Conservation (phyloP, 106 monocot species). For the Phalaenopsis aphrodite region DNA sequence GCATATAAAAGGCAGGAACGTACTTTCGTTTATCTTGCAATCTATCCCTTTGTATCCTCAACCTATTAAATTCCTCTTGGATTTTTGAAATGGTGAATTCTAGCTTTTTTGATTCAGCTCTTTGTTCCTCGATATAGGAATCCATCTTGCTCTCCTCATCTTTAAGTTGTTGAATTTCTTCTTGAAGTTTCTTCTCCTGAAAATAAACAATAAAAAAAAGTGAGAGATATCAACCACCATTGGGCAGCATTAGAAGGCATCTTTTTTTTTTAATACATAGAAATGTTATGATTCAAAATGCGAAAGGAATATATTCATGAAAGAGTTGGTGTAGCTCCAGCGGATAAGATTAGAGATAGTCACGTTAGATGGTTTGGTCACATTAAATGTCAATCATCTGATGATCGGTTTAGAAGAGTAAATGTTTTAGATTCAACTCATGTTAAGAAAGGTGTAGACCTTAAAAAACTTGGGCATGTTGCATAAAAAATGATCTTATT, state of each 20-base stretch:
- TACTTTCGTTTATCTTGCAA: constrained; percentile 94
- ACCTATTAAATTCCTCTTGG: constrained; percentile 51
- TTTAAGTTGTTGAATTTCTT: constrained; percentile 80
- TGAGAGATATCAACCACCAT: background rate
- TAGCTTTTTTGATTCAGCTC: constrained; percentile 39
- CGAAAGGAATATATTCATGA: too few species aligned
- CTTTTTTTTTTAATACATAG: too few species aligned
- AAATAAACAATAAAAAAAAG: background rate
- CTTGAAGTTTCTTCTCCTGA: constrained; percentile 70
- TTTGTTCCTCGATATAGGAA: constrained; percentile 44
- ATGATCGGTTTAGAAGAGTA: too few species aligned
- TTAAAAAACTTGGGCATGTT: too few species aligned
- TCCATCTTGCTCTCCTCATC: constrained; percentile 50
- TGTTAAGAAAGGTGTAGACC: too few species aligned
- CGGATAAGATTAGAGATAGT: too few species aligned
- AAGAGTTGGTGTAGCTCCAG: too few species aligned
- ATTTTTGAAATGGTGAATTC: constrained; percentile 29
- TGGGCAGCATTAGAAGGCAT: background rate
- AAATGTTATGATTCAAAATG: too few species aligned
- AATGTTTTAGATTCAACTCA: too few species aligned
- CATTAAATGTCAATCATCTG: too few species aligned
- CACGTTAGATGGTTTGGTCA: too few species aligned
- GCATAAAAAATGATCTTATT: too few species aligned
- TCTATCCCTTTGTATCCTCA: constrained; percentile 65
- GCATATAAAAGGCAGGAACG: constrained; percentile 2